These are phyloP conservation scores for Mortierella claussenii DNA, from an alignment of 192 early-diverging fungal genomes.

Conservation along the genomic window DNA sequence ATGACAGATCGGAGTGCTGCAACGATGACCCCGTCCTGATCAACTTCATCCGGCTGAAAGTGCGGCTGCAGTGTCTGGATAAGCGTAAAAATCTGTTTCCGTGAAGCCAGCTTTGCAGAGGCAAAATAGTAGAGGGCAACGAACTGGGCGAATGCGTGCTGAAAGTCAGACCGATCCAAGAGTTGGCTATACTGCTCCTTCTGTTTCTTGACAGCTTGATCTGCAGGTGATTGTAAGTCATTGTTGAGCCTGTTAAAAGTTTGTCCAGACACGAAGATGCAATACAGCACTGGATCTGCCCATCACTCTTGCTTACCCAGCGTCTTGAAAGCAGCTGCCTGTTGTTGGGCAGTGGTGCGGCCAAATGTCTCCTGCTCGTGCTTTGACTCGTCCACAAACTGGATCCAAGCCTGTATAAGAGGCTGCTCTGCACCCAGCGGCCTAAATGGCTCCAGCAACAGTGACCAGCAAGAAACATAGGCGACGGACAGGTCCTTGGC, in stretches of 20 bases:
- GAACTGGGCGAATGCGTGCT: slow-evolving; percentile 45
- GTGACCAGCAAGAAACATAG: slow-evolving; percentile 35
- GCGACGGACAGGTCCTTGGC: slow-evolving; percentile 49
- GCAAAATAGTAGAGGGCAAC: slow-evolving; percentile 36
- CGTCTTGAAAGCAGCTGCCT: slow-evolving; percentile 47
- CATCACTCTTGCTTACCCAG: slow-evolving; percentile 41
- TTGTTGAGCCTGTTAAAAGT: neutral
- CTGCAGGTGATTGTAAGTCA: neutral
- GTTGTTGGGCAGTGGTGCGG: slow-evolving; percentile 41
- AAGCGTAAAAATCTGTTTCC: slow-evolving; percentile 48
- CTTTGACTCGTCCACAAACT: slow-evolving; percentile 35
- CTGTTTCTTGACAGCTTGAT: slow-evolving; percentile 40
- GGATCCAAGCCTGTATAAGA: slow-evolving; percentile 29
- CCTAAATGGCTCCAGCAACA: slow-evolving; percentile 21
- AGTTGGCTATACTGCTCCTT: slow-evolving; percentile 21
- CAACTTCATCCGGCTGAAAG: slow-evolving; percentile 28
- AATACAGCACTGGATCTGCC: neutral
- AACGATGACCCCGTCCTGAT: slow-evolving; percentile 36
- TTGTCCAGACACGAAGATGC: neutral
- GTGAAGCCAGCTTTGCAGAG: slow-evolving; percentile 37
- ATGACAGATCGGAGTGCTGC: slow-evolving; percentile 37
- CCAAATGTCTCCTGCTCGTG: slow-evolving; percentile 49
- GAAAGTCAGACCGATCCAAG: slow-evolving; percentile 38
- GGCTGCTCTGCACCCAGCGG: slow-evolving; percentile 7
- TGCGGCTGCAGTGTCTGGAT: slow-evolving; percentile 35